Conservation (phyloP, 2,329 filamentous ascomycete genomes). For the Madurella mycetomatis region DNA sequence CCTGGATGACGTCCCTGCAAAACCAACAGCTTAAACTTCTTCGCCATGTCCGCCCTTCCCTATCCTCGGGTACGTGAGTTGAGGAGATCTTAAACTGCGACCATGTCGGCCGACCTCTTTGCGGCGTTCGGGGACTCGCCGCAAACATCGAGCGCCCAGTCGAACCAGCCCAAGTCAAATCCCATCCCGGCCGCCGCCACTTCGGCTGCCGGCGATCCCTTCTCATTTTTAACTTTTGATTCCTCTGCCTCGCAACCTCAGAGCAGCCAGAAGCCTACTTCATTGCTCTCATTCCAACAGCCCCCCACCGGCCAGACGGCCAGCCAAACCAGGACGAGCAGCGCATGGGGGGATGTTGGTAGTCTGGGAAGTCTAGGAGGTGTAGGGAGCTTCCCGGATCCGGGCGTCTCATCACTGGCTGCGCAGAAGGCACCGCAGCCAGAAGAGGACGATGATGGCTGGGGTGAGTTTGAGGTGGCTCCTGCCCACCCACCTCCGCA, state of each 20-base stretch:
- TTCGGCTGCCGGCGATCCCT: conserved; percentile 28
- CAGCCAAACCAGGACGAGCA: conserved; percentile 10
- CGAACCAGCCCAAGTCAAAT: conserved; percentile 20
- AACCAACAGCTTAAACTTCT: background rate
- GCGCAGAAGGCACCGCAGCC: conserved; percentile 19
- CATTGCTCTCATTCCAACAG: conserved; percentile 26
- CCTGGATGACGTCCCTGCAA: background rate
- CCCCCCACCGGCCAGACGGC: conserved; percentile 16
- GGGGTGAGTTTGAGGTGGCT: conserved; percentile 64
- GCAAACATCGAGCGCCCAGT: conserved; percentile 30
- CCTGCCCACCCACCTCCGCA: conserved; percentile 20
- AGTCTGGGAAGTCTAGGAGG: conserved; percentile 16
- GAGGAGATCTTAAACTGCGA: conserved; percentile 3
- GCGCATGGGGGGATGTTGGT: conserved; percentile 26
- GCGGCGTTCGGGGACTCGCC: conserved; percentile 56
- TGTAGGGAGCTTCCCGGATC: conserved; percentile 7
- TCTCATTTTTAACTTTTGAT: conserved; percentile 28
- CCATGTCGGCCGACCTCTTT: conserved; percentile 63
- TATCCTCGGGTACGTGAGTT: background rate
- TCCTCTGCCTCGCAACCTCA: conserved; percentile 15
- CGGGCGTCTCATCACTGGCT: background rate
- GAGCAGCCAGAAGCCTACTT: conserved; percentile 18
- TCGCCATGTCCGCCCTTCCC: background rate
- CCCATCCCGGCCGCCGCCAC: conserved; percentile 6
- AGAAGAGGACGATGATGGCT: conserved; percentile 57